phyloP scores from a whole-genome alignment of 2,329 filamentous ascomycete genomes.

The Diplodia mutila region DNA sequence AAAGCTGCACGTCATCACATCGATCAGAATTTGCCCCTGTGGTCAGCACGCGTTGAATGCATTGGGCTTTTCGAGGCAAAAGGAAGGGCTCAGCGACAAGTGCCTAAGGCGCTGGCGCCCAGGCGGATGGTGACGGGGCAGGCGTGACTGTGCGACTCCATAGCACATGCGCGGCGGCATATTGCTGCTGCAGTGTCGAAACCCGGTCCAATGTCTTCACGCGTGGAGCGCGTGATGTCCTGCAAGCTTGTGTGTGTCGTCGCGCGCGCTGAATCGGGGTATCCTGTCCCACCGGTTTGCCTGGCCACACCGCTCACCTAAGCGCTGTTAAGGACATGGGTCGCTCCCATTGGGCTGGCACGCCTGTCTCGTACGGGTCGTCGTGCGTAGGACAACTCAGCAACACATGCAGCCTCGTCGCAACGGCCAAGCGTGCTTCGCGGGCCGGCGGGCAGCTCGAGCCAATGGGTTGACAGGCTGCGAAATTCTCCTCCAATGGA shows the following conservation, averaged over 20 bases:
- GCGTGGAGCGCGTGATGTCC: slow-evolving; percentile 15
- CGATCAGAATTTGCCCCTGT: slow-evolving; percentile 7
- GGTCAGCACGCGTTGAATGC: not conserved
- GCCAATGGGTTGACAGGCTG: not conserved
- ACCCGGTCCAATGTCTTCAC: slow-evolving; percentile 13
- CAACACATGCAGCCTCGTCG: not conserved
- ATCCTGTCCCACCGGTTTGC: slow-evolving; percentile 1
- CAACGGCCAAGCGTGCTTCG: not conserved
- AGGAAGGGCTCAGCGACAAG: not conserved
- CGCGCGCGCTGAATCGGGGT: not conserved
- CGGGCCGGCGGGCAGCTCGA: slow-evolving; percentile 3
- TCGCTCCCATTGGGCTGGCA: not conserved
- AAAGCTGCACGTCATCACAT: slow-evolving; percentile 12
- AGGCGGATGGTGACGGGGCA: not conserved
- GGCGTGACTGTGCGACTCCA: not conserved
- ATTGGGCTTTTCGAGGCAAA: not conserved
- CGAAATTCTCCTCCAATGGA: slow-evolving; percentile 1
- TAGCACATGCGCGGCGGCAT: not conserved
- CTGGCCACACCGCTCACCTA: slow-evolving; percentile 11
- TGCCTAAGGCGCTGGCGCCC: not conserved
- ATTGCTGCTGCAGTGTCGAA: slow-evolving; percentile 4
- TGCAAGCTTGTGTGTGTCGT: not conserved
- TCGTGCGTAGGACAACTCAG: slow-evolving; percentile 16
- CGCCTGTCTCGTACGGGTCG: slow-evolving; percentile 1
- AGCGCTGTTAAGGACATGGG: slow-evolving; percentile 17